Evolutionary conservation across 768 basidiomycete species (phyloP).

Genomic region (Lactarius trivialis): DNA sequence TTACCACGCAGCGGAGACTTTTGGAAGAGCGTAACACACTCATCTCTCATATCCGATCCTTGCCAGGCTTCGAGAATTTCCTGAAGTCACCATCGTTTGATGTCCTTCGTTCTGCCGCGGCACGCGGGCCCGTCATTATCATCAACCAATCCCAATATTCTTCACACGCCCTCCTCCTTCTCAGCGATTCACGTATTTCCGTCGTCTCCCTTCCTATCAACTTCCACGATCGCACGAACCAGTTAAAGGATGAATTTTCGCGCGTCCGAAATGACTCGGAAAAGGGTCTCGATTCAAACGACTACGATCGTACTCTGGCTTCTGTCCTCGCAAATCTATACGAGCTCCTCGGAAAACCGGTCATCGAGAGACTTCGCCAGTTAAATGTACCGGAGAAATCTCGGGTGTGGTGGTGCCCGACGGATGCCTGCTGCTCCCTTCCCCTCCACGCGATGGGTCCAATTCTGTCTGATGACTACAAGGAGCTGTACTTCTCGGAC

Average conservation of each 20-base stretch:
- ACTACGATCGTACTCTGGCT: not conserved
- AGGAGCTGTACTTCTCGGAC: not conserved
- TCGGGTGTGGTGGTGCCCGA: not conserved
- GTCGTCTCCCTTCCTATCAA: slow-evolving; percentile 54
- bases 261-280: not conserved
- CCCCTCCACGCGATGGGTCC: slow-evolving; percentile 9
- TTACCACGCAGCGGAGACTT: not conserved
- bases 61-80: not conserved
- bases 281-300: not conserved
- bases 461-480: not conserved
- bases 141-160: not conserved
- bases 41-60: not conserved
- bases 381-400: not conserved
- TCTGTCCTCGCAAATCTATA: slow-evolving; percentile 1
- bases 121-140: not conserved
- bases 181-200: not conserved
- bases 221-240: slow-evolving; percentile 54
- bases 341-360: too few species aligned
- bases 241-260: slow-evolving; percentile 28
- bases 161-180: slow-evolving; percentile 18
- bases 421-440: not conserved
- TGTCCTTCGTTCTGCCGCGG: not conserved
- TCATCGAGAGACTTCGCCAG: too few species aligned
- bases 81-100: not conserved
- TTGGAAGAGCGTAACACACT: not conserved